Evolutionary conservation across 139 green algal genomes (phyloP), one percentile per base, ranked within the genome.

Genomic region (Limnomonas spitsbergensis): DNA sequence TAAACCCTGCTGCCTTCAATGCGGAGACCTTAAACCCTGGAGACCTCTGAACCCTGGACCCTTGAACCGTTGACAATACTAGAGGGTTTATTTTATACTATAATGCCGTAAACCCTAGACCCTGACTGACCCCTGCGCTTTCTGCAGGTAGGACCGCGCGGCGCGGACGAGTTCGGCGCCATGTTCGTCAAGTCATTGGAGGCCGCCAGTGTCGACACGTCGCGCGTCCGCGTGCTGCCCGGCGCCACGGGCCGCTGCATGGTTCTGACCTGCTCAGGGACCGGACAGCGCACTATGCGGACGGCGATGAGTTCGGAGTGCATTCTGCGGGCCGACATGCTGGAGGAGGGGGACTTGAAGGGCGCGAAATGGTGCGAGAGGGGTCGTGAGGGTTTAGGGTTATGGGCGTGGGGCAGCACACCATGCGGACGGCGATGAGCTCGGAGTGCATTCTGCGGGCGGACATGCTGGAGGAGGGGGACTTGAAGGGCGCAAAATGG

Each of bases 51-150:
- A n/a, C n/a, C n/a, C n/a, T n/a, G n/a, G n/a, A n/a, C n/a, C n/a
- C n/a, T n/a, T n/a, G n/a, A n/a, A n/a, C n/a, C n/a, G n/a, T n/a
- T n/a, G n/a, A n/a, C n/a, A n/a, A n/a, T n/a, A n/a, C n/a, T n/a
- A n/a, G n/a, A n/a, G n/a, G n/a, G n/a, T n/a, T n/a, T n/a, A 61
- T 61, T 61, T 61, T 61, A 20, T 61, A 29, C 47, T 61, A 61
- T 61, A 20, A 61, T 61, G 14, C 20, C 20, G 14, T 14, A 61
- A 20, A 61, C 47, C 14, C 14, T 29, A 20, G 20, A 61, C 47
- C 47, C 14, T 61, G 47, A 61, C 47, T 61, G 14, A 20, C 20
- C 47, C 47, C 14, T 61, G 47, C 20, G 20, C 47, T 29, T 61
- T 61, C n/a, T n/a, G n/a, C n/a, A 61, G 47, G 14, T 61, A 61